Base-by-base conservation (phyloP, 345 rosid species). In the Capsella bursapastoris region DNA sequence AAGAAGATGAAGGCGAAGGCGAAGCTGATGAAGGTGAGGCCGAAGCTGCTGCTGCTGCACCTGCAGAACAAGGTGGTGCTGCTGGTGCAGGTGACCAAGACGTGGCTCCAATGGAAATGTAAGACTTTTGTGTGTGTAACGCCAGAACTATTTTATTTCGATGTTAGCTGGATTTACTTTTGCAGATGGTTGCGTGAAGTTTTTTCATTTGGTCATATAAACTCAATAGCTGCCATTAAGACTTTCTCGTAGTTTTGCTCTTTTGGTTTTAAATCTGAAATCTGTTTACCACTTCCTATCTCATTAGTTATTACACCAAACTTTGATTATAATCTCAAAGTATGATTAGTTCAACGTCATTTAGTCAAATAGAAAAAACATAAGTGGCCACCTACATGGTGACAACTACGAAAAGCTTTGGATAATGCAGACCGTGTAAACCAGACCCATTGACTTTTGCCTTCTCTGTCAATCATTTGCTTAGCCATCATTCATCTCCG, bases 31-130 rank as follows among this genome's bases (percentile, higher is more conserved):
- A 76, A 34, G 86, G 70, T 48, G 86, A 69, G 12, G 75, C 76
- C 9, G 81, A 76, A 7, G 80, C 72, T 9, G 78, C 66, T 60
- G 78, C 74, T 66, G 75, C 77, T 16, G 56, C 86, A 35, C 73
- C 80, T 14, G 57, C 81, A 47, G 90, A 80, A 7, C 79, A 76
- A 28, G 84, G 81, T 41, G 80, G 78, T 70, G 71, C 76, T 70
- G 71, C 81, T 35, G 78, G 73, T 68, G 41, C 70, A 25, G 70
- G 81, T 40, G 88, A 75, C 5, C 82, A 87, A 76, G 96, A 79
- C 28, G 86, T 69, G 66, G 92, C 96, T 61, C 96, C 99, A 14
- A 91, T 91, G 97, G 99, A 94, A 28, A 88, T 86, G 52, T 94
- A 84, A 89, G 79, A 71, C 70, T 73, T 12, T 41, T 77, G 50